Base-by-base conservation (phyloP, 495 filamentous ascomycete genomes). In the Emericellopsis terricola region DNA sequence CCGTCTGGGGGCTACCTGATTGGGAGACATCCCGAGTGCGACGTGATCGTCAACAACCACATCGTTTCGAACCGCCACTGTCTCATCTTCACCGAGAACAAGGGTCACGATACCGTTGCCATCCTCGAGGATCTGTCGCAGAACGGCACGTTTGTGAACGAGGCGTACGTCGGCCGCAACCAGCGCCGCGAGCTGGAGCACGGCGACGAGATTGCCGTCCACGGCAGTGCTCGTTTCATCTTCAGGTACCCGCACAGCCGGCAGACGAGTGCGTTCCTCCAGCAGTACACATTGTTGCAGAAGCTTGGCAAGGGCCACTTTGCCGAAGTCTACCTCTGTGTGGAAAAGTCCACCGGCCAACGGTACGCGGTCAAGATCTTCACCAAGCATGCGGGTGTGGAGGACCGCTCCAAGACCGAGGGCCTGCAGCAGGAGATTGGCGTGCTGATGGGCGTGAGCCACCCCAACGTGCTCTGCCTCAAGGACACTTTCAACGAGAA, bases 11-110 rank as follows among this genome's bases (percentile, higher is more conserved):
- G 89, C 23, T 99, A 92, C 50, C 54, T 99, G 17, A 72, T 96
- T 34, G 89, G 89, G 8, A 69, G 89, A 31, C 89, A 99, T 56
- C 77, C 78, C 2, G 91, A 99, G 53, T 94, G 91, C 47, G 85
- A 97, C 54, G 62, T 87, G 27, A 58, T 79, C 11, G 62, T 96
- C 31, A 67, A 84, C 29, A 71, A 78, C 29, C 73, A 75, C 1
- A 79, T 84, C 4, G 77, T 96, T n/a, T 96, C 91, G 11, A 99
- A 99, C 48, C 71, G 89, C 0, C 89, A 99, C 56, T 92, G 81
- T 46, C 57, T 96, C 9, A 48, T 99, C 29, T 99, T 94, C 47
- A 71, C 68, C 24, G 91, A 96, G 58, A 81, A 82, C 42, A 78
- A 74, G 43, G 74, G 73, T 21, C 79, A 79, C n/a, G 75, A 79